Evolutionary conservation across 768 basidiomycete species (phyloP), one percentile per base, ranked within the genome.

Genomic region (Amanita polypyramis): DNA sequence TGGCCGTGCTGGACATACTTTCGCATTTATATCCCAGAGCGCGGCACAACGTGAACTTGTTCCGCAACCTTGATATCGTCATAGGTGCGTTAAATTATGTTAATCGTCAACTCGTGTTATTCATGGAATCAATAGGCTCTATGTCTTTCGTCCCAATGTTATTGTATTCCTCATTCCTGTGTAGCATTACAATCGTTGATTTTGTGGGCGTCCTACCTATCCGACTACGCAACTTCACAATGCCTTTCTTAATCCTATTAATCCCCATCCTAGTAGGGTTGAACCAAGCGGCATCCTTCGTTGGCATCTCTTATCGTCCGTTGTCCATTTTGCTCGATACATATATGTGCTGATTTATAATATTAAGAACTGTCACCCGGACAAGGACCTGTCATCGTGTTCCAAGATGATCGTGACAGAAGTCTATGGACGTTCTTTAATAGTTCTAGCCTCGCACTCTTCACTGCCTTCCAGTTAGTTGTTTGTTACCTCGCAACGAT

Each of bases 121-220:
- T 9, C n/a, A 34, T 51, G 20, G 49, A 50, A 15, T 20, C 20
- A 60, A 65, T 48, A 75, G 84, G 67, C 35, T 69, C 72, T 36
- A 58, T 71, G 36, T 86, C 87, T 2, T 81, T 77, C 55, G 57
- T 81, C 19, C 83, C 86, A 9, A 65, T 88, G 39, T 64, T 86
- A 34, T 64, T 78, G 38, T 86, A 82, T 30, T 39, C 37, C 14
- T 30, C 30, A 12, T 40, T 48, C 17, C 37, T 62, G 67, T 87
- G 44, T 80, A 74, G 63, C 63, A 73, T 85, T 51, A 70, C 76
- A 21, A 63, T 66, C 40, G 57, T 59, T 17, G 70, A 80, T 52
- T 70, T 85, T 52, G 59, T 80, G 37, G 66, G 71, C 40, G 58
- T 60, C 32, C 67, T 85, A 32, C 82, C 86, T 12, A 55, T 55